Evolutionary conservation across 73 alveolate species (phyloP).

Genomic region (Blepharisma japonicum): DNA sequence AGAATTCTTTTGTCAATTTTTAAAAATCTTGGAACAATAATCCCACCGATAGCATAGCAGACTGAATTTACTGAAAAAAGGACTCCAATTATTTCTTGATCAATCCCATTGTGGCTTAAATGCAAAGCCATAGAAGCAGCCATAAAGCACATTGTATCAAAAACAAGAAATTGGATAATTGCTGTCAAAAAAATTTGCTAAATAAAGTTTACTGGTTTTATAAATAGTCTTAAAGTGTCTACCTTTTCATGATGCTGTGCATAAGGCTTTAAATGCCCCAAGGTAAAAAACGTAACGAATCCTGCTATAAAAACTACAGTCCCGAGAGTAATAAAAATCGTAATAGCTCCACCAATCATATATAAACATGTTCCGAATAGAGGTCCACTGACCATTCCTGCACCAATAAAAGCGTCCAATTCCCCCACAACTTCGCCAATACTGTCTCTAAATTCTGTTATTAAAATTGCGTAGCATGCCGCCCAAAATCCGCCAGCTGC

Average conservation of each 20-base stretch:
- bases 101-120: neutral
- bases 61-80: neutral
- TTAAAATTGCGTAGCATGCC: neutral
- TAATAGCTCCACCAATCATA: neutral
- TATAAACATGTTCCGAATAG: neutral
- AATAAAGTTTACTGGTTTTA: neutral
- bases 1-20: neutral
- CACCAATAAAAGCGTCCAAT: neutral
- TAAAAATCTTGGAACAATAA: neutral
- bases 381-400: conserved; percentile 3
- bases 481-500: neutral
- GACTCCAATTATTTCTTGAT: neutral
- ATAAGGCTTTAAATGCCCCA: too few relatives aligned
- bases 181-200: neutral
- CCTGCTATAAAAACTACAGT: too few relatives aligned
- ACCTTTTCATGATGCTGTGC: too few relatives aligned
- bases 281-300: too few relatives aligned
- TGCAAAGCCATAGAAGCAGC: neutral
- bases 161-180: neutral
- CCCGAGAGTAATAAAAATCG: too few relatives aligned
- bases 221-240: too few relatives aligned
- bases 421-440: neutral
- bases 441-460: neutral
- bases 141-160: neutral
- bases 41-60: neutral